These are phyloP conservation scores for Zalaria obscura DNA, from an alignment of 2,329 filamentous ascomycete genomes.

Conservation along the genomic window DNA sequence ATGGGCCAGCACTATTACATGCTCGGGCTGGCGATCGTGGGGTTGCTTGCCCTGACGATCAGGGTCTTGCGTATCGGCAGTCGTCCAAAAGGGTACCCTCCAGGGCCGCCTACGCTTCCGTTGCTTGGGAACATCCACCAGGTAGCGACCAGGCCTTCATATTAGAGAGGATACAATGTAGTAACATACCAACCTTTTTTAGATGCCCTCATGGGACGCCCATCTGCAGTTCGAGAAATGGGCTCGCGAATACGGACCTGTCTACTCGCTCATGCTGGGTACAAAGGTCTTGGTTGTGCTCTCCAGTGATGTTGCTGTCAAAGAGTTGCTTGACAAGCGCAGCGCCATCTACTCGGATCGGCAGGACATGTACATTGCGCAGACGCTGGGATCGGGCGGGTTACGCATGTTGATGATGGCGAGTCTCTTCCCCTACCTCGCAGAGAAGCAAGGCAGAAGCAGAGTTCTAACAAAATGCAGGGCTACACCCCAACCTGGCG, in stretches of 20 bases:
- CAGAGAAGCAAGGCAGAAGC: background rate
- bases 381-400: conserved; percentile 31
- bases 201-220: conserved; percentile 27
- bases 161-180: background rate
- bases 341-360: conserved; percentile 29
- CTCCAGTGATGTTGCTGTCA: conserved; percentile 30
- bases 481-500: conserved; percentile 18
- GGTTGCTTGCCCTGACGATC: background rate
- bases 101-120: conserved; percentile 14
- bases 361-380: conserved; percentile 20
- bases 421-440: too few relatives aligned
- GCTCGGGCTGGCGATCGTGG: background rate
- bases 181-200: background rate
- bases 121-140: conserved; percentile 14
- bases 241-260: conserved; percentile 36
- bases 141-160: conserved; percentile 1
- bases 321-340: conserved; percentile 34
- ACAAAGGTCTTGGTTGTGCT: conserved; percentile 33
- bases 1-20: background rate
- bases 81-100: conserved; percentile 11
- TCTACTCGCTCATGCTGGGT: conserved; percentile 38
- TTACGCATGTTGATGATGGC: conserved; percentile 33
- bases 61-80: conserved; percentile 6
- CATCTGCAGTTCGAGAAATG: conserved; percentile 37
- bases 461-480: background rate